Conservation (phyloP, 176 grass and related monocot genomes). For the Cenchrus fungigraminus region DNA sequence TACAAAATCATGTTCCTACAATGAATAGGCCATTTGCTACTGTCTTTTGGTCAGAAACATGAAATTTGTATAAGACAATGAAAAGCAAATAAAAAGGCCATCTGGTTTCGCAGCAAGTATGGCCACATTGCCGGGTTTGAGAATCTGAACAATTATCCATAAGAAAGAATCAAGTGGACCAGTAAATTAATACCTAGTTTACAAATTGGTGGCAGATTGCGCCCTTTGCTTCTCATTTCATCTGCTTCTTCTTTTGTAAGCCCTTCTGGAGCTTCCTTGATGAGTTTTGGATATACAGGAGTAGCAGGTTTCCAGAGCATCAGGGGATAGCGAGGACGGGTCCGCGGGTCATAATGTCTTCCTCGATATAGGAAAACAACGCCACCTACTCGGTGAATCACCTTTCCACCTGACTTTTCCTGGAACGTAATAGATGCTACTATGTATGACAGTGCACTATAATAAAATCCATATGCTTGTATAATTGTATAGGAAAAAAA, state of each 20-base stretch:
- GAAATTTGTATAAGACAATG: neutral
- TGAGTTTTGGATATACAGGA: slow-evolving; percentile 90
- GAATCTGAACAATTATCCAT: neutral
- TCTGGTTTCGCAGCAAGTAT: neutral
- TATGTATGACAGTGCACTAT: slow-evolving; percentile 20
- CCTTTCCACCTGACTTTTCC: slow-evolving; percentile 89
- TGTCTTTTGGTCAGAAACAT: neutral
- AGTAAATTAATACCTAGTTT: slow-evolving; percentile 77
- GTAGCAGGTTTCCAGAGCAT: slow-evolving; percentile 98
- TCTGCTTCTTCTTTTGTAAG: slow-evolving; percentile 83
- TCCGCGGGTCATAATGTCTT: slow-evolving; percentile 69
- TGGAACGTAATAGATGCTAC: slow-evolving; percentile 38
- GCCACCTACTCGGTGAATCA: slow-evolving; percentile 76
- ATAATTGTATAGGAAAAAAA: slow-evolving; percentile 5
- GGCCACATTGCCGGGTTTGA: no score
- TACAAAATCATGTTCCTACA: neutral
- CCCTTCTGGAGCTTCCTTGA: slow-evolving; percentile 84
- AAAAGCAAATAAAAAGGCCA: neutral
- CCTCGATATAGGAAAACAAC: slow-evolving; percentile 82
- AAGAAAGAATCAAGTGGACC: slow-evolving; percentile 32
- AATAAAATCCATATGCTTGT: slow-evolving; percentile 21
- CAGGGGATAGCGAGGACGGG: slow-evolving; percentile 80
- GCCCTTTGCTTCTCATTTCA: slow-evolving; percentile 82
- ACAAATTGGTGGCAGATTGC: slow-evolving; percentile 76
- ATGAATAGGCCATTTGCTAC: neutral